Percentiles rank a stretch among this genome's conserved stretches.
These are phyloP conservation scores for Lactarius indigo DNA, from an alignment of 768 basidiomycete genomes.

Conservation along the genomic window DNA sequence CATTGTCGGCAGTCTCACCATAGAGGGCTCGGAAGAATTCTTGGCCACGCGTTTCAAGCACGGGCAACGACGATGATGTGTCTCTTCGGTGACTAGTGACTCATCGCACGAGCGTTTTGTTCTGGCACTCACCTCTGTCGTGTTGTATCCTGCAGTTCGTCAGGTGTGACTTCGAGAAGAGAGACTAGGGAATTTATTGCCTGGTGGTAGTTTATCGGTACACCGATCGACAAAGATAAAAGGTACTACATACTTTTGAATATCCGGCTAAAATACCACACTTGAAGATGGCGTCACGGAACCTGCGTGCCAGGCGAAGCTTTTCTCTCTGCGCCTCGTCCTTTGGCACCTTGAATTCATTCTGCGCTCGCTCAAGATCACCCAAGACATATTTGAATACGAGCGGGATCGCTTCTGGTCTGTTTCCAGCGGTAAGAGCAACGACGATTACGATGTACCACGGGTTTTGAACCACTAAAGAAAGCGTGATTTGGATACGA, in stretches of 20 bases:
- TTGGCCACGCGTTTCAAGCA: conserved; percentile 42
- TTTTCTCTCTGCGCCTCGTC: conserved; percentile 34
- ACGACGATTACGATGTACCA: conserved; percentile 61
- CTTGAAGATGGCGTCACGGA: conserved; percentile 64
- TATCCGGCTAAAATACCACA: conserved; percentile 55
- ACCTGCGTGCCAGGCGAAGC: conserved; percentile 45
- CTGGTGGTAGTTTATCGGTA: conserved; percentile 32
- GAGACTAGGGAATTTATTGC: conserved; percentile 55
- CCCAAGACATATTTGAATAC: conserved; percentile 50
- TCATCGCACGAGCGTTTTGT: not conserved
- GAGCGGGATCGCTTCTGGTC: conserved; percentile 52
- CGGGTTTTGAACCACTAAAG: conserved; percentile 38
- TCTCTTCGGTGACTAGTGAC: conserved; percentile 34
- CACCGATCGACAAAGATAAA: not conserved
- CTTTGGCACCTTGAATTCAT: conserved; percentile 23
- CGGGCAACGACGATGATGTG: conserved; percentile 39
- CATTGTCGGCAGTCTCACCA: conserved; percentile 49
- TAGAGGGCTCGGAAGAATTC: conserved; percentile 49
- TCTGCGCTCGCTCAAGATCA: conserved; percentile 37
- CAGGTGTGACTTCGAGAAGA: conserved; percentile 50
- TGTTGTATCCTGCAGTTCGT: conserved; percentile 46
- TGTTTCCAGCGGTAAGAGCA: conserved; percentile 56
- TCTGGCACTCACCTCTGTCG: conserved; percentile 41
- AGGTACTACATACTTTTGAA: conserved; percentile 43
- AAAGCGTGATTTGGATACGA: not conserved